Conservation (phyloP, 768 basidiomycete genomes). For the Gymnopilus junonius region DNA sequence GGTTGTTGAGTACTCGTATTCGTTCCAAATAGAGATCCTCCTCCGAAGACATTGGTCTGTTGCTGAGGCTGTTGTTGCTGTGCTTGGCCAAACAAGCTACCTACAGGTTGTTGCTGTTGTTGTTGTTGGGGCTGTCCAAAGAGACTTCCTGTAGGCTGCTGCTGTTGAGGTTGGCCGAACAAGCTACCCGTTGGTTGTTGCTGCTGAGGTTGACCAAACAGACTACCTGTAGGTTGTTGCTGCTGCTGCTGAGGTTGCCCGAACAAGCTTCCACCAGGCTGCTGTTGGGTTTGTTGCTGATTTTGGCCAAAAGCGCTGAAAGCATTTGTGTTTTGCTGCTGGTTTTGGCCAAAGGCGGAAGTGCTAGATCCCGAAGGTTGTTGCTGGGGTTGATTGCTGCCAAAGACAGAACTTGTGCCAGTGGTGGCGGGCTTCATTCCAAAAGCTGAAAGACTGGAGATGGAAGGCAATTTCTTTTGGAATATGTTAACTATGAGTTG, state of each 20-base stretch:
- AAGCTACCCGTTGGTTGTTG: slow-evolving; percentile 28
- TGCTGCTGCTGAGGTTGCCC: slow-evolving; percentile 34
- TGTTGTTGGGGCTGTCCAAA: slow-evolving; percentile 34
- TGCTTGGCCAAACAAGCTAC: slow-evolving; percentile 38
- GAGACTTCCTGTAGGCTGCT: slow-evolving; percentile 21
- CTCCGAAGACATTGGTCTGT: slow-evolving; percentile 23
- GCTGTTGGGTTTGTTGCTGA: slow-evolving; percentile 30
- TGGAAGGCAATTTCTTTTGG: background rate
- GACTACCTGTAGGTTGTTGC: slow-evolving; percentile 29
- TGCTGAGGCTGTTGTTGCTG: slow-evolving; percentile 33
- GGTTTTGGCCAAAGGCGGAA: slow-evolving; percentile 18
- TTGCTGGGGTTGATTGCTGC: slow-evolving; percentile 32
- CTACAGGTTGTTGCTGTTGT: slow-evolving; percentile 29
- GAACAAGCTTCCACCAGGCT: slow-evolving; percentile 18
- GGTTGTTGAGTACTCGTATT: slow-evolving; percentile 15
- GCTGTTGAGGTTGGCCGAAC: slow-evolving; percentile 35
- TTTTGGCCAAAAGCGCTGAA: slow-evolving; percentile 31
- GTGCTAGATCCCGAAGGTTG: slow-evolving; percentile 18
- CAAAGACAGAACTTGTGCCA: slow-evolving; percentile 40
- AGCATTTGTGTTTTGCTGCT: slow-evolving; percentile 17
- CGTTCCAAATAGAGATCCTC: slow-evolving; percentile 25
- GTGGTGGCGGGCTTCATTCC: slow-evolving; percentile 41
- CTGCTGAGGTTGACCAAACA: slow-evolving; percentile 37
- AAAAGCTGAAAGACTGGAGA: slow-evolving; percentile 38
- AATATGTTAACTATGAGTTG: background rate